Evolutionary conservation across 106 monocot species (phyloP).

Genomic region (Dendrobium chrysotoxum): DNA sequence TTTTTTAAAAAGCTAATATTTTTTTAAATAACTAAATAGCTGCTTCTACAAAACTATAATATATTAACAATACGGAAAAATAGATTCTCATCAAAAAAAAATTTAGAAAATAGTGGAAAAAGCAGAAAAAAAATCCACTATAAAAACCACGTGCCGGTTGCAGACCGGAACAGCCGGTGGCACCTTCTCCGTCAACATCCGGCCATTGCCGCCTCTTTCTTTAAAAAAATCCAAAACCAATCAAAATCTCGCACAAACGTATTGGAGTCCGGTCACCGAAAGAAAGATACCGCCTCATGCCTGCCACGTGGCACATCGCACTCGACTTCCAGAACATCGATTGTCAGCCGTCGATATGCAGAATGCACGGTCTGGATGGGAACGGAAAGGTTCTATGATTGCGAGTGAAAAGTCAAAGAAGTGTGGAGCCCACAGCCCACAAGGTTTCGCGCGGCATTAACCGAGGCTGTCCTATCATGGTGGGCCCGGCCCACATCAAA

Average conservation of each 20-base stretch:
- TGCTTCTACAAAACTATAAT: no score
- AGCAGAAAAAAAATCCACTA: no score
- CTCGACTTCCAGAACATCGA: not conserved
- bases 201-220: not conserved
- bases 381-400: not conserved
- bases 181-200: not conserved
- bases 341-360: not conserved
- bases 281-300: not conserved
- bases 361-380: not conserved
- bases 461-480: not conserved
- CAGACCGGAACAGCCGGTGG: no score
- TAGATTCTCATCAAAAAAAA: no score
- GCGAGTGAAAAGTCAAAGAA: not conserved
- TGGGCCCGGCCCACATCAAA: conserved; percentile 1
- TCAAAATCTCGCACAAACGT: not conserved
- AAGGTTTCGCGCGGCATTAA: not conserved
- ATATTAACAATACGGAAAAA: no score
- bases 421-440: not conserved
- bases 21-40: no score
- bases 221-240: not conserved
- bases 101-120: no score
- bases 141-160: not conserved
- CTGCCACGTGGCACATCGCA: not conserved
- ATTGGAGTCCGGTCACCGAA: not conserved
- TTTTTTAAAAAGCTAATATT: no score